phyloP scores from a whole-genome alignment of 148 eudicot species.

The Vaccinium corymbosum region DNA sequence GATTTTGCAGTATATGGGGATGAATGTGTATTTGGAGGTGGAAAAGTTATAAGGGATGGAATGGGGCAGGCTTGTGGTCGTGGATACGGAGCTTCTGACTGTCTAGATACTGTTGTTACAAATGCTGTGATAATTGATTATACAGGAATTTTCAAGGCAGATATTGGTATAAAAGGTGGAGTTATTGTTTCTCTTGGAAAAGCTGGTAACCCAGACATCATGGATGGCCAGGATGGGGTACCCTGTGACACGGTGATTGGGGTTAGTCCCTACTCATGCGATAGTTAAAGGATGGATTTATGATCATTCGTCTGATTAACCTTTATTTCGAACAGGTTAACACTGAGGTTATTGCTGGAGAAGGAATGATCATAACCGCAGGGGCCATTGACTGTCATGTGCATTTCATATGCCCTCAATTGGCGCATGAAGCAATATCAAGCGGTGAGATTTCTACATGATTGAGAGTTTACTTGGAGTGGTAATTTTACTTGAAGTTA shows the following conservation, averaged over 20 bases:
- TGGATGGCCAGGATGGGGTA: constrained; percentile 84
- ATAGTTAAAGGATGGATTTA: background rate
- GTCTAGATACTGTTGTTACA: constrained; percentile 90
- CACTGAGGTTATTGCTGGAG: constrained; percentile 98
- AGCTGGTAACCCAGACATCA: constrained; percentile 89
- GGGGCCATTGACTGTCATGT: constrained; percentile 98
- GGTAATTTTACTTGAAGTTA: background rate
- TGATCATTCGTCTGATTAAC: background rate
- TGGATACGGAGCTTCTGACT: constrained; percentile 57
- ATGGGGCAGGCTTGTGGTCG: constrained; percentile 94
- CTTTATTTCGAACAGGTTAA: constrained; percentile 49
- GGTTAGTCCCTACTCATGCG: constrained; percentile 35
- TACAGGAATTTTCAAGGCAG: constrained; percentile 85
- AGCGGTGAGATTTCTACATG: constrained; percentile 63
- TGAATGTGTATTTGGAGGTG: constrained; percentile 97
- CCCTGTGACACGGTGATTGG: constrained; percentile 65
- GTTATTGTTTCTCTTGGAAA: constrained; percentile 70
- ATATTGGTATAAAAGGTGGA: constrained; percentile 87
- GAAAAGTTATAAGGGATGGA: constrained; percentile 91
- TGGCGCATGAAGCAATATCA: constrained; percentile 84
- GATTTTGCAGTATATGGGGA: constrained; percentile 84
- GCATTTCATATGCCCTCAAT: constrained; percentile 94
- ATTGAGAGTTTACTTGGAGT: background rate
- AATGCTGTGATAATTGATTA: constrained; percentile 94
- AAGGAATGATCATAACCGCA: constrained; percentile 89